phyloP scores from a whole-genome alignment of 495 filamentous ascomycete species.

The Daldinia decipiens region DNA sequence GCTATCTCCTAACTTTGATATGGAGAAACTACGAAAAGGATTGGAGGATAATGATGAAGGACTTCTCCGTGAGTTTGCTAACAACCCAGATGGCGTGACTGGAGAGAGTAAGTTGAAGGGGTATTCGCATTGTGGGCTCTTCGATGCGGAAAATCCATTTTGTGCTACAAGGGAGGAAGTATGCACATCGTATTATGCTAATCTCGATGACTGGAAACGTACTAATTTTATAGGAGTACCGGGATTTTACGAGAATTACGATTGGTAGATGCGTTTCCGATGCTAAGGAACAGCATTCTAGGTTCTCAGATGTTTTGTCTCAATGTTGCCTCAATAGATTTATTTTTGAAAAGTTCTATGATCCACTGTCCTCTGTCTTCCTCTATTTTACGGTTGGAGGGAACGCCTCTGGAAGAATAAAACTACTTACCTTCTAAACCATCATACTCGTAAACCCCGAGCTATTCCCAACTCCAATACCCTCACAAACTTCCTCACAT shows the following conservation, averaged over 20 bases:
- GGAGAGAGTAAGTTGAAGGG: neutral
- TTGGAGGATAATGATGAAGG: neutral
- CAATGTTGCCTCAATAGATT: no score
- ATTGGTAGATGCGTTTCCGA: no score
- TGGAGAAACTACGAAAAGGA: neutral
- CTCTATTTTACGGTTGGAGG: no score
- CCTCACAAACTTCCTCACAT: slow-evolving; percentile 35
- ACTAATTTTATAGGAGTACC: no score
- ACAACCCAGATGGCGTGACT: neutral
- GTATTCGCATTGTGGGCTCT: neutral
- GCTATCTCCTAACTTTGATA: neutral
- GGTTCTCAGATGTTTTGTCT: no score
- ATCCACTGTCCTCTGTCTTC: no score
- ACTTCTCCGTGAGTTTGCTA: neutral
- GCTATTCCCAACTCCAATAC: slow-evolving; percentile 19
- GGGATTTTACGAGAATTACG: no score
- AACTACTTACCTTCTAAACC: neutral
- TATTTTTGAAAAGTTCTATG: no score
- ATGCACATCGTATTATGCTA: neutral
- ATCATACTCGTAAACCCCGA: slow-evolving; percentile 8
- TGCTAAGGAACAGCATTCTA: no score
- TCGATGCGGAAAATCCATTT: neutral
- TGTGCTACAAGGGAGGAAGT: neutral
- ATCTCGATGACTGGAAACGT: neutral
- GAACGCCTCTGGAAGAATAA: no score